Conservation (phyloP, 2,329 filamentous ascomycete species). For the Fusarium nodosum region DNA sequence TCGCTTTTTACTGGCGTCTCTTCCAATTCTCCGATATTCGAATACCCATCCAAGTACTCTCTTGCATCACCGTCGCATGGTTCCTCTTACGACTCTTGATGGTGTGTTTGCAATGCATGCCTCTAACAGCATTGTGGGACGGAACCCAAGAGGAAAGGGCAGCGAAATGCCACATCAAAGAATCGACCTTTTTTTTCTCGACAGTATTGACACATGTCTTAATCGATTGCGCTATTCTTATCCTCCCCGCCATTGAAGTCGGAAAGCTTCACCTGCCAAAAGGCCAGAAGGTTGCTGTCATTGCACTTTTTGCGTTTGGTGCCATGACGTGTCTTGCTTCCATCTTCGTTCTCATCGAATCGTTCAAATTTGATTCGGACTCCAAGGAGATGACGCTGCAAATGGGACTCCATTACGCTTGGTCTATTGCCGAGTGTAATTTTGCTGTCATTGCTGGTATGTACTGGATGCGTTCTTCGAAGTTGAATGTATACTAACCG, state of each 20-base stretch:
- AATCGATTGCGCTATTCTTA: slow-evolving; percentile 52
- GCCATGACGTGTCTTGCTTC: slow-evolving; percentile 49
- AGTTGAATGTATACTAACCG: neutral
- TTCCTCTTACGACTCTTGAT: slow-evolving; percentile 51
- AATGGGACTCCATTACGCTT: slow-evolving; percentile 48
- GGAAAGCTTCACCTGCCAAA: slow-evolving; percentile 49
- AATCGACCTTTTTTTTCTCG: slow-evolving; percentile 52
- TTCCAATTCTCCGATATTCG: slow-evolving; percentile 50
- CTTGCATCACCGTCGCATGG: slow-evolving; percentile 46
- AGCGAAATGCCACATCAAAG: slow-evolving; percentile 50
- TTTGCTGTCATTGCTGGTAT: slow-evolving; percentile 50
- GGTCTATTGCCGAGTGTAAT: slow-evolving; percentile 51
- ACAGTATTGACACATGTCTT: slow-evolving; percentile 52
- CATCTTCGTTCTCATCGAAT: slow-evolving; percentile 48
- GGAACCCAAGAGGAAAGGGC: slow-evolving; percentile 41
- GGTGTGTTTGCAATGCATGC: slow-evolving; percentile 53
- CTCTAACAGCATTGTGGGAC: slow-evolving; percentile 53
- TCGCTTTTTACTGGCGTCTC: slow-evolving; percentile 51
- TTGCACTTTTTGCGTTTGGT: slow-evolving; percentile 51
- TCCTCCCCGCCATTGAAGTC: slow-evolving; percentile 52
- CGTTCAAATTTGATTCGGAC: slow-evolving; percentile 40
- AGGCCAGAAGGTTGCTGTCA: slow-evolving; percentile 50
- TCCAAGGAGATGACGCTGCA: slow-evolving; percentile 47
- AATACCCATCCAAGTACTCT: slow-evolving; percentile 49
- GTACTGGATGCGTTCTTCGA: neutral